A percentile compares a stretch with the other conserved stretches of the same genome.
Conservation (phyloP, 495 filamentous ascomycete genomes). For the Trichoderma erinaceum region DNA sequence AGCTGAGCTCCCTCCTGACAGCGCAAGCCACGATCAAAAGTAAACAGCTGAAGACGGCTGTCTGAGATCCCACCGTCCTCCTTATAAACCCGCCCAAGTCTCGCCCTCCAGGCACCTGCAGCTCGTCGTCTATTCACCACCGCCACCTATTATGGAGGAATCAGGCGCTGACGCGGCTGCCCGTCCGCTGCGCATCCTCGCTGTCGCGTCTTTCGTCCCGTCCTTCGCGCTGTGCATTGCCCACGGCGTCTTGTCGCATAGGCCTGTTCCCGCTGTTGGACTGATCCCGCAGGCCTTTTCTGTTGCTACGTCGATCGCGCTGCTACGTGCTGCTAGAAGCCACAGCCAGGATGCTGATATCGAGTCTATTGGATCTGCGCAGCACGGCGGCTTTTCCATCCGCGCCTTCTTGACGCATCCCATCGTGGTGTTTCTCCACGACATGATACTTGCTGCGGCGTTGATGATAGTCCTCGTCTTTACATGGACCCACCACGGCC, state of each 20-base stretch:
- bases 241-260: slow-evolving; percentile 34
- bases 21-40: background rate
- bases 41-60: background rate
- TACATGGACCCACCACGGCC: slow-evolving; percentile 29
- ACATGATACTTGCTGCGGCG: slow-evolving; percentile 29
- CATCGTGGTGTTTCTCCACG: slow-evolving; percentile 34
- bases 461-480: slow-evolving; percentile 36
- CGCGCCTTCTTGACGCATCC: slow-evolving; percentile 25
- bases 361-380: slow-evolving; percentile 15
- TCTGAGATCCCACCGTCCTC: background rate
- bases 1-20: slow-evolving; percentile 3
- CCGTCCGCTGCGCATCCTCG: slow-evolving; percentile 32
- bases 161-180: background rate
- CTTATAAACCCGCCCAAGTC: background rate
- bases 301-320: slow-evolving; percentile 24
- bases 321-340: slow-evolving; percentile 22
- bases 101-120: background rate
- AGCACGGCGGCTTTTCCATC: slow-evolving; percentile 16
- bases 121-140: background rate
- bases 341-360: background rate
- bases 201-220: slow-evolving; percentile 44
- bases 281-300: slow-evolving; percentile 37
- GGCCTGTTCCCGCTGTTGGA: slow-evolving; percentile 34
- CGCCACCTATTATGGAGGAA: background rate
- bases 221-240: slow-evolving; percentile 44